These are phyloP conservation scores for Volvox africanus DNA, from an alignment of 139 green algal genomes.

Conservation along the genomic window DNA sequence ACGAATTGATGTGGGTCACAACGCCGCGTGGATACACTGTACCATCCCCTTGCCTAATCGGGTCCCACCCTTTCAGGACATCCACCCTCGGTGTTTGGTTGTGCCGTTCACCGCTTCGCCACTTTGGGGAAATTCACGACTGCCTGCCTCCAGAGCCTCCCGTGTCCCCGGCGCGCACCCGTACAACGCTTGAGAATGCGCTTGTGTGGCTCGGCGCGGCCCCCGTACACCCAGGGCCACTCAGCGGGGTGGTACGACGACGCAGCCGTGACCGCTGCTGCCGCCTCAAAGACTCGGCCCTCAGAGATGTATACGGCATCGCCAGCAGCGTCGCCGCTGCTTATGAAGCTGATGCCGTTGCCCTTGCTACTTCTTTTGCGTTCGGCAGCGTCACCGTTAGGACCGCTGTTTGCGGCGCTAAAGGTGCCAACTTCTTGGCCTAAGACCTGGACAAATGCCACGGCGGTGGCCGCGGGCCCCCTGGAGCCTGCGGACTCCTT, in stretches of 20 bases:
- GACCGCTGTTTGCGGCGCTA: not conserved
- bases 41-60: too few relatives aligned
- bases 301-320: not conserved
- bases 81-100: too few relatives aligned
- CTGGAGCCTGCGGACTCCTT: not conserved
- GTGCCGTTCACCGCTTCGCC: too few relatives aligned
- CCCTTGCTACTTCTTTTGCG: not conserved
- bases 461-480: not conserved
- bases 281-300: not conserved
- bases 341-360: not conserved
- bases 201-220: slow-evolving; percentile 23
- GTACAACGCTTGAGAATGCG: slow-evolving; percentile 35
- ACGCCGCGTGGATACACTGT: too few relatives aligned
- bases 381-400: not conserved
- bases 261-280: not conserved
- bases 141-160: too few relatives aligned
- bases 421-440: not conserved
- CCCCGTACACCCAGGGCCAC: slow-evolving; percentile 42
- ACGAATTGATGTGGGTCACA: too few relatives aligned
- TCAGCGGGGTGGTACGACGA: slow-evolving; percentile 28
- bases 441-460: not conserved
- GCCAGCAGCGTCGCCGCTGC: too few relatives aligned
- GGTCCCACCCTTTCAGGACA: too few relatives aligned
- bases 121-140: too few relatives aligned
- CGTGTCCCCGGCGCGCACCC: not conserved